Base-by-base conservation (phyloP, 331 rosid genomes). In the Spiraea crenata region DNA sequence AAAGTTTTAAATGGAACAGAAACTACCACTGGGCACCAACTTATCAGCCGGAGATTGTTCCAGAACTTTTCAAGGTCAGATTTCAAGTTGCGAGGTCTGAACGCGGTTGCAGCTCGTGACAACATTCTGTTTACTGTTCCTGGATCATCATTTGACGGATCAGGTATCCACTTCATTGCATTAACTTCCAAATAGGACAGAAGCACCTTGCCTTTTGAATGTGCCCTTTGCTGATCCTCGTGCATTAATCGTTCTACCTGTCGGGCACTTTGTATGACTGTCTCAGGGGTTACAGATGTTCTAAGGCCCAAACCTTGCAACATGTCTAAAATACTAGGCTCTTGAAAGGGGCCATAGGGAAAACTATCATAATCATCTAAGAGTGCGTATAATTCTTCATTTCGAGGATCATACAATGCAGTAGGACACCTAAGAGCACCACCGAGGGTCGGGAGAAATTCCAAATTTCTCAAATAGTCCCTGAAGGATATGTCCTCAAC, bases 131-230 rank as follows among this genome's bases (percentile, higher is more conserved):
- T 87, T 80, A 93, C 89, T 81, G 85, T 84, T 75, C 88, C 80
- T 71, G 76, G 89, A 71, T 89, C 84, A 54, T 82, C 96, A 76
- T 74, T 73, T 65, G 80, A 69, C 34, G 83, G 88, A 89, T 82
- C 78, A 63, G 87, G 88, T 44, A 93, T 83, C 99, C 99, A 93
- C 85, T 89, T 93, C 77, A 86, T 79, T 60, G 97, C 96, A 87
- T 93, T 93, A 70, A 84, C 91, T 87, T 93, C 99, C 70, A 93
- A 84, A 85, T 84, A 93, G 58, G 99, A 93, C 70, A 93, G 84
- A 78, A 93, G 97, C 37, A 86, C 85, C 71, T 84, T 91, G 42
- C 97, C 99, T 76, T 78, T 91, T 67, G 75, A 86, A 79, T 80
- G 76, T 46, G 99, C 96, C 82, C 78, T 83, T 78, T 86, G 81